phyloP scores from a whole-genome alignment of 768 basidiomycete genomes.

The Trametes cubensis region DNA sequence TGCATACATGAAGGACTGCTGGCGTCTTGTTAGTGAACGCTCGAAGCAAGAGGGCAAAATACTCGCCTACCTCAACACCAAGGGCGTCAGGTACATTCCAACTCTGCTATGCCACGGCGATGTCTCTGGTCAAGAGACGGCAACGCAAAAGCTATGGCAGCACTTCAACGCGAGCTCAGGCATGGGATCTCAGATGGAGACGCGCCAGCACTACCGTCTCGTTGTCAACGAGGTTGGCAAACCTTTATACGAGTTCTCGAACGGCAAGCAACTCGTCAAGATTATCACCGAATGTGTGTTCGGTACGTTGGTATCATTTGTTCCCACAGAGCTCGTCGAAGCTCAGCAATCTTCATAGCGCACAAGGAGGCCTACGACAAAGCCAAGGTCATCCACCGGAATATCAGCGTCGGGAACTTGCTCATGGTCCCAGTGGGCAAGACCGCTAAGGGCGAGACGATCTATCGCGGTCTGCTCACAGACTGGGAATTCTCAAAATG shows the following conservation, averaged over 20 bases:
- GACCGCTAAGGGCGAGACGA: not conserved
- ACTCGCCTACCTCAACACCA: conserved; percentile 2
- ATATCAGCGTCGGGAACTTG: conserved; percentile 21
- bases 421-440: not conserved
- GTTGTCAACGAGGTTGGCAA: conserved; percentile 10
- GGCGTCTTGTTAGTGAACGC: conserved; percentile 9
- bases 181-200: not conserved
- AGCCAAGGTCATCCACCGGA: conserved; percentile 7
- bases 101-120: conserved; percentile 4
- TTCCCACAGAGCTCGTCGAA: not conserved
- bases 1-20: conserved; percentile 9
- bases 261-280: not conserved
- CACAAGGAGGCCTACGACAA: conserved; percentile 10
- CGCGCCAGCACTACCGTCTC: conserved; percentile 8
- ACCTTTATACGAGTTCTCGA: not conserved
- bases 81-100: conserved; percentile 1
- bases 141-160: not conserved
- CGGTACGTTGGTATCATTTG: not conserved
- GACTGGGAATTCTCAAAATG: conserved; percentile 16
- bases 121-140: not conserved
- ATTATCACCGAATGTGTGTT: not conserved
- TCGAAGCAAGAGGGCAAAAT: conserved; percentile 2
- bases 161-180: not conserved
- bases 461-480: not conserved
- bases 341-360: not conserved